These are phyloP conservation scores for Quercus cerris DNA, from an alignment of 306 rosid genomes.

Conservation along the genomic window DNA sequence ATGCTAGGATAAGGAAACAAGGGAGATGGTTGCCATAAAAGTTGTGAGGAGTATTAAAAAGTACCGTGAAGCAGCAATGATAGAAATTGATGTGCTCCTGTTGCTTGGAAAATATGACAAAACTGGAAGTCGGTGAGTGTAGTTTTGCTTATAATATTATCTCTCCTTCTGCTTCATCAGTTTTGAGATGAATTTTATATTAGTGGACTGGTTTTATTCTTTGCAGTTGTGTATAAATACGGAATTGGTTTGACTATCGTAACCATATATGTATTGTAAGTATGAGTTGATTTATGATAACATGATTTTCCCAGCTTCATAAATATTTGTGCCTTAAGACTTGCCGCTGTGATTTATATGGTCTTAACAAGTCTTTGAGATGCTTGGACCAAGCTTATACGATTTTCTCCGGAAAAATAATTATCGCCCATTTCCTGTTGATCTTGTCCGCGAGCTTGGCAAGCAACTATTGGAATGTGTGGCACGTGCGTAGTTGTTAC, in stretches of 20 bases:
- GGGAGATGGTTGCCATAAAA: constrained; percentile 92
- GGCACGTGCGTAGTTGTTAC: constrained; percentile 98
- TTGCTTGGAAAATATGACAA: constrained; percentile 89
- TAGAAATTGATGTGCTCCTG: constrained; percentile 86
- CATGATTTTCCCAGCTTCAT: constrained; percentile 72
- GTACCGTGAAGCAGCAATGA: constrained; percentile 96
- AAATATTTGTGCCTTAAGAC: constrained; percentile 61
- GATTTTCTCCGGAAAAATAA: constrained; percentile 99
- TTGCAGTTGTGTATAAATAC: constrained; percentile 99
- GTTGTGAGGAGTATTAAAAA: constrained; percentile 85
- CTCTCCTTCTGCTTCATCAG: background rate
- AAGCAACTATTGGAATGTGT: constrained; percentile 99
- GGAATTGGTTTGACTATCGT: constrained; percentile 99
- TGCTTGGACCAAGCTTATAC: constrained; percentile 99
- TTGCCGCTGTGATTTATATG: constrained; percentile 75
- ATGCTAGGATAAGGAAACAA: constrained; percentile 91
- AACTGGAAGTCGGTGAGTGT: constrained; percentile 84
- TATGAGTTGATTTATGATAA: constrained; percentile 77
- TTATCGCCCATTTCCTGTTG: constrained; percentile 99
- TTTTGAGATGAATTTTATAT: constrained; percentile 61
- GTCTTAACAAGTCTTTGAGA: constrained; percentile 99
- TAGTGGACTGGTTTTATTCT: constrained; percentile 54
- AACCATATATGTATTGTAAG: constrained; percentile 99
- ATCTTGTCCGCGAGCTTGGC: constrained; percentile 99
- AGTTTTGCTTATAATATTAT: background rate